Base-by-base conservation (phyloP, 176 grass and related monocot species). In the Dactylis glomerata region DNA sequence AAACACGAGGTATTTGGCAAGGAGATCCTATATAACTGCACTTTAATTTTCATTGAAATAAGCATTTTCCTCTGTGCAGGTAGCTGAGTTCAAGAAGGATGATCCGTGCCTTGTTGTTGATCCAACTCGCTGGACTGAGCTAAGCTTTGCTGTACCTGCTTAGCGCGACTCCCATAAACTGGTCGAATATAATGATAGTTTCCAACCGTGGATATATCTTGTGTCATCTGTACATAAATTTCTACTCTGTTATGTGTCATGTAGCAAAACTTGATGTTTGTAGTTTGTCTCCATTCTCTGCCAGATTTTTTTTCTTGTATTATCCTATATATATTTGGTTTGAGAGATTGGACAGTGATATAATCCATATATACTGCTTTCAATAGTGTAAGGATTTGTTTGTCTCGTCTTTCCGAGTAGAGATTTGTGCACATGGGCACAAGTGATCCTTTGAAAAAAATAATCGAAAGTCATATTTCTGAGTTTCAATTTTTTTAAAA, bases 61-160 rank as follows among this genome's bases (percentile, higher is more conserved):
- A n/a, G n/a, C n/a, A 64, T 56, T 68, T 49, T 49, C 14, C 33
- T 9, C 27, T 41, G 71, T 78, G 16, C 85, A 96, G 96, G 96
- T 94, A 17, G 89, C 86, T 10, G 93, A 99, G 70, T 99, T 96
- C 79, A 86, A 79, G 90, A 99, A 99, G 86, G 91, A 92, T 0
- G 97, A 99, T 52, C 97, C 91, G 1, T 99, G 93, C 84, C 51
- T 99, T 4, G 93, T 99, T 8, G 51, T 93, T 1, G 97, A 96
- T 87, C 80, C 86, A 9, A 38, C 86, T 14, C 61, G 49, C 12
- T 99, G 97, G 97, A 52, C 86, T 6, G 85, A 99, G 86, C 82
- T 75, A 10, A 96, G 93, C 76, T 99, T 99, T 59, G 93, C 97
- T 9, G 79, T 99, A 12, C 96, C 93, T 85, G 96, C 88, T 0